Percentiles rank a stretch among this genome's conserved stretches.
Evolutionary conservation across 352 stramenopile genomes (phyloP).

Genomic region (Phytophthora syringae): DNA sequence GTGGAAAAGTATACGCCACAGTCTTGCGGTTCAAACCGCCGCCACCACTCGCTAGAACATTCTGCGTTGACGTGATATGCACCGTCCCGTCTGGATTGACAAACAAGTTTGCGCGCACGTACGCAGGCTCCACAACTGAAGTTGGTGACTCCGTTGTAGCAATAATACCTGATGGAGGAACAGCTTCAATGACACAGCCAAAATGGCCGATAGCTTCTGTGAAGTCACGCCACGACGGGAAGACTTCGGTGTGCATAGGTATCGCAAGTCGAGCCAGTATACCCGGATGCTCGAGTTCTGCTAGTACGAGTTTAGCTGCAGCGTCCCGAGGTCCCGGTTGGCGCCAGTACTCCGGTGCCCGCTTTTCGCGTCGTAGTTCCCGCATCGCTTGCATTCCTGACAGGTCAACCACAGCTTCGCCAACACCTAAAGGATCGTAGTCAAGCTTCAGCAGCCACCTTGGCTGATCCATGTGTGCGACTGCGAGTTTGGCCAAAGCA

Average conservation of each 20-base stretch:
- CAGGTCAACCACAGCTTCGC: conserved; percentile 73
- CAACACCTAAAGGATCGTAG: conserved; percentile 70
- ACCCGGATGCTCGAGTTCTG: conserved; percentile 61
- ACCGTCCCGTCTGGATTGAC: conserved; percentile 73
- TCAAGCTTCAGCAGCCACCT: conserved; percentile 88
- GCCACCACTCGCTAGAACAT: conserved; percentile 46
- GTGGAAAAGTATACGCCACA: conserved; percentile 78
- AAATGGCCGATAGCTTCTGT: conserved; percentile 60
- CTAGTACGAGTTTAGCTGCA: conserved; percentile 55
- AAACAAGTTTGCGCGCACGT: conserved; percentile 81
- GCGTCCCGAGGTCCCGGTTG: conserved; percentile 72
- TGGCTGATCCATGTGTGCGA: conserved; percentile 80
- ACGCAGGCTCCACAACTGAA: conserved; percentile 28
- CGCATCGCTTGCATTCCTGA: conserved; percentile 61
- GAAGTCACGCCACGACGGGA: conserved; percentile 70
- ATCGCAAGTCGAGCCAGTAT: conserved; percentile 33
- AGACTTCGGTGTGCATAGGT: conserved; percentile 55
- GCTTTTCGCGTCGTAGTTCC: conserved; percentile 68
- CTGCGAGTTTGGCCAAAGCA: conserved; percentile 86
- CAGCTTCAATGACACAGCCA: conserved; percentile 84
- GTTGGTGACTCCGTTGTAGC: not conserved
- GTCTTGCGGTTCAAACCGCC: conserved; percentile 40
- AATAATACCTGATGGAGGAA: conserved; percentile 35
- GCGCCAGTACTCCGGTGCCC: conserved; percentile 69
- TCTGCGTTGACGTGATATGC: conserved; percentile 74